Conservation (phyloP, 2,329 filamentous ascomycete species). For the Diaporthe australafricana region DNA sequence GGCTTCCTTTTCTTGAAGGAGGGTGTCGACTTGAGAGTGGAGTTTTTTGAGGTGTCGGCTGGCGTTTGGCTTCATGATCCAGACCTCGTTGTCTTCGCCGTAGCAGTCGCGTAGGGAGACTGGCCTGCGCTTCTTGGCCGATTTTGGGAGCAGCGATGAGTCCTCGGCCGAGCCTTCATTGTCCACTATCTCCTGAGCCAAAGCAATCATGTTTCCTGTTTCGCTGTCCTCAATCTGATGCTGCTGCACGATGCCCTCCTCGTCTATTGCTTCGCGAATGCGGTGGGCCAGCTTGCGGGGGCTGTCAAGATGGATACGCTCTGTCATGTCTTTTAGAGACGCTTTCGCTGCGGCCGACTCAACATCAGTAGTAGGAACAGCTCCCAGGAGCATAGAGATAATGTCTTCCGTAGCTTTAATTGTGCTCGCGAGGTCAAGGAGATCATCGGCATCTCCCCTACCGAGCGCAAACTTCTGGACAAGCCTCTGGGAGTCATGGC, state of each 20-base stretch:
- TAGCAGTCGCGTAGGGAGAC: conserved; percentile 68
- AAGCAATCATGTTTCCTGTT: conserved; percentile 74
- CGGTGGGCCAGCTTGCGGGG: conserved; percentile 76
- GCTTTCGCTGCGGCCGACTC: conserved; percentile 33
- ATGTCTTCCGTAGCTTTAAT: conserved; percentile 80
- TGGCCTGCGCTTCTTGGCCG: conserved; percentile 53
- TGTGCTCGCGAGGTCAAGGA: conserved; percentile 85
- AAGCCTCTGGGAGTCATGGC: conserved; percentile 87
- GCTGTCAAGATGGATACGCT: conserved; percentile 73
- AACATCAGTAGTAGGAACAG: conserved; percentile 21
- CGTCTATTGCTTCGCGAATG: conserved; percentile 87
- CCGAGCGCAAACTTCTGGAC: conserved; percentile 95
- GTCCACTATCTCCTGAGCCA: conserved; percentile 78
- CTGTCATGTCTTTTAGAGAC: conserved; percentile 59
- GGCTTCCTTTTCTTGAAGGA: conserved; percentile 69
- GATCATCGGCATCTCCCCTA: conserved; percentile 90
- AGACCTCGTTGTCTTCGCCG: conserved; percentile 68
- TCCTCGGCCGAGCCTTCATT: conserved; percentile 73
- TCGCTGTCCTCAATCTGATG: conserved; percentile 82
- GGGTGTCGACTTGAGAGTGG: conserved; percentile 72
- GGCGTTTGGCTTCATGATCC: conserved; percentile 76
- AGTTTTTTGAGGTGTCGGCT: conserved; percentile 74
- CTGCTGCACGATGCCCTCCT: conserved; percentile 86
- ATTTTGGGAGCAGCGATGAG: conserved; percentile 66
- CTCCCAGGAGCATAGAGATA: conserved; percentile 55